These are phyloP conservation scores for Coelastrella sp. DNA, from an alignment of 139 green algal species.

Conservation along the genomic window DNA sequence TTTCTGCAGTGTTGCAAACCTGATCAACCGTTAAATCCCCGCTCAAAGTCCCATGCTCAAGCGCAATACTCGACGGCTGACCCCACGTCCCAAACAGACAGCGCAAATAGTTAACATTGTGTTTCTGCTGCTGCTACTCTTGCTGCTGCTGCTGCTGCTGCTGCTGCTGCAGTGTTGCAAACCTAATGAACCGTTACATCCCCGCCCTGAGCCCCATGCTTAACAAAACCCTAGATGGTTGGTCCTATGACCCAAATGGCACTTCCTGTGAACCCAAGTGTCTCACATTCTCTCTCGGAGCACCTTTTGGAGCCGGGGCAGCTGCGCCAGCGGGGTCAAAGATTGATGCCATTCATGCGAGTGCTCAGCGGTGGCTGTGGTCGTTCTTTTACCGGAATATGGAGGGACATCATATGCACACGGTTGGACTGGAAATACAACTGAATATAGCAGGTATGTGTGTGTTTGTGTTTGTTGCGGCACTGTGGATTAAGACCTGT, in stretches of 20 bases:
- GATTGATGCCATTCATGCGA: not conserved
- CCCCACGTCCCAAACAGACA: not conserved
- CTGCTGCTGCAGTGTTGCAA: not conserved
- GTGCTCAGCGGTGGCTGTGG: slow-evolving; percentile 5
- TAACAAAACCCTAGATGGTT: slow-evolving; percentile 12
- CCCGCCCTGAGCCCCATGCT: not conserved
- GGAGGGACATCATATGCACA: slow-evolving; percentile 44
- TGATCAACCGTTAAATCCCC: not conserved
- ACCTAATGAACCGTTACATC: not conserved
- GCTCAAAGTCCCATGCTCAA: not conserved
- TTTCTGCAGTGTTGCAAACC: not conserved
- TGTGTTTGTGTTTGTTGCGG: not conserved
- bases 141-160: not conserved
- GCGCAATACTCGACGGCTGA: not conserved
- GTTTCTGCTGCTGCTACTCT: not conserved
- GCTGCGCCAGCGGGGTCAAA: not conserved
- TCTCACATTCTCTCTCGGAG: slow-evolving; percentile 10
- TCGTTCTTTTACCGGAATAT: slow-evolving; percentile 41
- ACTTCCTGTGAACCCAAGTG: not conserved
- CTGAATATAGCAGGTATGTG: slow-evolving; percentile 5
- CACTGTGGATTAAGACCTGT: not conserved
- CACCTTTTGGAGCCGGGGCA: slow-evolving; percentile 30
- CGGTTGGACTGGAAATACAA: slow-evolving; percentile 39
- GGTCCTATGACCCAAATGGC: not conserved
- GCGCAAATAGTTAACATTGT: not conserved